Conservation (phyloP, 495 filamentous ascomycete genomes). For the Lasiosphaeria hispida region DNA sequence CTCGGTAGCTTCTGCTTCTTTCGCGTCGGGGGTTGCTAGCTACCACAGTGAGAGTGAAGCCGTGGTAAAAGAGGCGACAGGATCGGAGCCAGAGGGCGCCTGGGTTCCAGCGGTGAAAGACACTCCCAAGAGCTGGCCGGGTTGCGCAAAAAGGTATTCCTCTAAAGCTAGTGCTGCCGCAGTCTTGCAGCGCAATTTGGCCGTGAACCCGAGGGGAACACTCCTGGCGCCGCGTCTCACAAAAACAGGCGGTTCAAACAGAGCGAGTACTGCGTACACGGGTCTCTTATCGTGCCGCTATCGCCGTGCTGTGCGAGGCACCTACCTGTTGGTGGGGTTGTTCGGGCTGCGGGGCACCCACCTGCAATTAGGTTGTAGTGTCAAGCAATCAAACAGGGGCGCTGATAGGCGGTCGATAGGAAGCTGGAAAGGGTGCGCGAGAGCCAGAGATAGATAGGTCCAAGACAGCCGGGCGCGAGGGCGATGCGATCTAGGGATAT, state of each 20-base stretch:
- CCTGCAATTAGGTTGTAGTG: too few species aligned
- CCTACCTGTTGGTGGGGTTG: background rate
- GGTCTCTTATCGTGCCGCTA: too few species aligned
- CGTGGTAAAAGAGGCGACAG: background rate
- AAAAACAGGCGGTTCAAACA: background rate
- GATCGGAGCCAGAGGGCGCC: background rate
- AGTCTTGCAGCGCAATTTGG: background rate
- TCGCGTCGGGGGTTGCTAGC: background rate
- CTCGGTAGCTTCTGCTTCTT: background rate
- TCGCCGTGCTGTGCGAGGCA: too few species aligned
- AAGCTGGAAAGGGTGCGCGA: too few species aligned
- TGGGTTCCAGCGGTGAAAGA: background rate
- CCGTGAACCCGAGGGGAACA: background rate
- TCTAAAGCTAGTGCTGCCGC: background rate
- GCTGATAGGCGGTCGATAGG: too few species aligned
- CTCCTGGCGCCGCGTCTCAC: background rate
- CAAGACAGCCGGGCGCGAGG: too few species aligned
- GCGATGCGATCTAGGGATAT: too few species aligned
- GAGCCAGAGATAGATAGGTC: too few species aligned
- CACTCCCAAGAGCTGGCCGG: background rate
- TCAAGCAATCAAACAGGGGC: too few species aligned
- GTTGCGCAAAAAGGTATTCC: constrained; percentile 13
- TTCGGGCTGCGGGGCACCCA: background rate
- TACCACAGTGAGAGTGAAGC: too few species aligned
- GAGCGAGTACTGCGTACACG: too few species aligned